Conservation (phyloP, 345 rosid species). For the Streptanthus diversifolius region DNA sequence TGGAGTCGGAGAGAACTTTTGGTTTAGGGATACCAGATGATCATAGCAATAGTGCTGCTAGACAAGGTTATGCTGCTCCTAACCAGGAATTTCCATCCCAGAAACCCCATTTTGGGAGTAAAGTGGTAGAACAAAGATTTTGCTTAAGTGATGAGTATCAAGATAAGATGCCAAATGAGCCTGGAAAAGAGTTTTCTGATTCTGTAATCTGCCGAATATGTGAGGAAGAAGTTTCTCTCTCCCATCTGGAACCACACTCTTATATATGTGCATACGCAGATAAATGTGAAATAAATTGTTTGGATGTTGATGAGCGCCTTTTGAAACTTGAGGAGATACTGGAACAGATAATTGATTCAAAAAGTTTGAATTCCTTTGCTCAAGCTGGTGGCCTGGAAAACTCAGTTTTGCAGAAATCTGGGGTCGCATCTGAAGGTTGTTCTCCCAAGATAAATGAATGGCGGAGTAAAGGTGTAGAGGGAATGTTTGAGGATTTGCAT, state of each 20-base stretch:
- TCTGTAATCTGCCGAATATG: constrained; percentile 73
- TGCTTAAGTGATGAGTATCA: constrained; percentile 31
- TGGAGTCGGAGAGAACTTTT: constrained; percentile 33
- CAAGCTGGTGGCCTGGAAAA: constrained; percentile 58
- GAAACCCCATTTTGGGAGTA: constrained; percentile 32
- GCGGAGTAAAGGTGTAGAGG: constrained; percentile 75
- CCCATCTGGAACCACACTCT: constrained; percentile 72
- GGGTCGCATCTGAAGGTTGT: constrained; percentile 46
- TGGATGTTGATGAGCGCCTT: constrained; percentile 68
- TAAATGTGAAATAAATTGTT: constrained; percentile 67
- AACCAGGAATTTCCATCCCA: constrained; percentile 35
- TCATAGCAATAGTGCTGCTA: constrained; percentile 33
- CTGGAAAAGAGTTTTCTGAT: constrained; percentile 36
- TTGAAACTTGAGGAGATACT: constrained; percentile 67
- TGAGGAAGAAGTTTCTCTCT: constrained; percentile 67
- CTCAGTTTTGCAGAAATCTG: constrained; percentile 44
- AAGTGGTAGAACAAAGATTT: constrained; percentile 34
- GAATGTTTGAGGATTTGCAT: constrained; percentile 90
- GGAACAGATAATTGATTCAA: constrained; percentile 67
- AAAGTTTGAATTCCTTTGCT: constrained; percentile 44
- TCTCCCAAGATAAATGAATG: constrained; percentile 77
- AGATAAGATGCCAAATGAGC: constrained; percentile 24
- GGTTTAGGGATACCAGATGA: constrained; percentile 27
- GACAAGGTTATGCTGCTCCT: constrained; percentile 26
- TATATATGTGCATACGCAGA: constrained; percentile 89